Base-by-base conservation (phyloP, 805 yeast species). In the Ogataea neopini region DNA sequence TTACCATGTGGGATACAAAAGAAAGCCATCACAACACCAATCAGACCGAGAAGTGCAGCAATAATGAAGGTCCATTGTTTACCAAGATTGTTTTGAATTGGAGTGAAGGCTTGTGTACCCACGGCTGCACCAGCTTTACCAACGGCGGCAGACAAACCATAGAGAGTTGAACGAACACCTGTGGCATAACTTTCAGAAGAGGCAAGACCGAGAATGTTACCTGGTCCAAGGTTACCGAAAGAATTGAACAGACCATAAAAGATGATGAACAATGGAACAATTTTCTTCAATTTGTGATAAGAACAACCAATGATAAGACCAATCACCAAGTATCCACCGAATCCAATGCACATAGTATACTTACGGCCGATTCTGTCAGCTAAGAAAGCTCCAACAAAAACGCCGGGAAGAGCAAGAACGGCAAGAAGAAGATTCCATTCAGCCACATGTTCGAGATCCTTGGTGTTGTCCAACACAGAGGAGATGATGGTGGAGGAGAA, bases 51-150 rank as follows among this genome's bases (percentile, higher is more conserved):
- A 43, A 78, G 70, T 11, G 94, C 94, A 20, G 91, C 86, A 57
- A 86, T 83, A 54, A 86, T 86, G 58, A 86, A 86, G 5, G 92
- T 86, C 88, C 88, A 86, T 50, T 70, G 70, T 56, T 79, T 71
- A 29, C 94, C 94, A 52, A 83, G 70, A 59, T 84, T 65, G 34
- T 59, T 65, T 66, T 83, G 80, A 54, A 86, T 84, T 14, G 88
- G 86, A 8, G 82, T 79, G 68, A 87, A 86, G 14, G 77, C 76
- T 62, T 83, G 79, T 19, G 90, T 84, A 23, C 94, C 94, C 17
- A 84, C 81, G 18, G 84, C 90, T n/a, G 92, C 94, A 47, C 94
- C 95, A 20, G 84, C 85, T 64, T 86, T 86, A 48, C 94, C 94
- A 40, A 84, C 70, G 3, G 91, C 94, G 32, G 94, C 94, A 40